Evolutionary conservation across 2,329 filamentous ascomycete species (phyloP), one percentile per base, ranked within the genome.

Genomic region (Epichloe brachyelytri): DNA sequence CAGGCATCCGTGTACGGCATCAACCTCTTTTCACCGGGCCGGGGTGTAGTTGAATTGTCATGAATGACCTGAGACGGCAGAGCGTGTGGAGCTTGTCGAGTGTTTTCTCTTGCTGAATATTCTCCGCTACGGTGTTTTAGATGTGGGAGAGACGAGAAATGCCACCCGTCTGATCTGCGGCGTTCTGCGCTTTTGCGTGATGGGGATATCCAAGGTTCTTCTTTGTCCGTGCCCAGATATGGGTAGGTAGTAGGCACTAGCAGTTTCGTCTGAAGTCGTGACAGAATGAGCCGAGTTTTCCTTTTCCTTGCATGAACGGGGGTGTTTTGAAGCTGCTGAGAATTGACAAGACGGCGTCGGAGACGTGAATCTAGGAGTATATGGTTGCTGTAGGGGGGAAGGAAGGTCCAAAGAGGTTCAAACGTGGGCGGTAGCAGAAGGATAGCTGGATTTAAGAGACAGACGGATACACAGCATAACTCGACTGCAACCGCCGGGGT

Each of bases 1-100:
- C 68, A 62, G 69, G 75, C 76, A 79, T 78, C 66, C 71, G 74
- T 70, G 74, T 70, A 68, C 74, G 70, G 66, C 69, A 74, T 73
- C 60, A 60, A 65, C 59, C 55, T 64, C 61, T 63, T 60, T 64
- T 59, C 19, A 51, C 46, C 36, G 34, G 43, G 45, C 34, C 26
- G 6, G 5, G 49, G 33, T 48, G 45, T 20, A 40, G 17, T 5
- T 45, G 40, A 8, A 45, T 10, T 11, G 22, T 46, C 39, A 46
- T 46, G 19, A 37, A 30, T 1, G 15, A 7, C 6, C 20, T n/a
- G 22, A 19, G 20, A 36, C n/a, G 48, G 19, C 10, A 19, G 51
- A 30, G 12, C 36, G 4, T 15, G 20, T 17, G 40, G 20, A 44
- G 1, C 15, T 34, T 43, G 39, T n/a, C 1, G 22, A 40, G 46